A percentile compares a stretch with the other conserved stretches of the same genome.
Conservation (phyloP, 2,329 filamentous ascomycete genomes). For the Fusarium sp. region DNA sequence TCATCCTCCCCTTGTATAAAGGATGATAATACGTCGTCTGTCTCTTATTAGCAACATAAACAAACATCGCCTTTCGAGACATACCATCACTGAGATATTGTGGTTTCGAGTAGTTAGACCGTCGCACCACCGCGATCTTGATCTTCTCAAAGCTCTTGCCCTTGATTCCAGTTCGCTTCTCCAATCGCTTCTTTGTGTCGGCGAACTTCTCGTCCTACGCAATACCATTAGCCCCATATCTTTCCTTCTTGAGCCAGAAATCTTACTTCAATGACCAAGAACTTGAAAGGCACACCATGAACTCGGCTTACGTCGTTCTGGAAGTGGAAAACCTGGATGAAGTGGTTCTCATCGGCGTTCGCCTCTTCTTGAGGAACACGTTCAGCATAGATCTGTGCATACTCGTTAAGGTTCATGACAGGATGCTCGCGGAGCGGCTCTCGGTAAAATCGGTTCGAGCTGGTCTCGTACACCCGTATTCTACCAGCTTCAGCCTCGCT, state of each 20-base stretch:
- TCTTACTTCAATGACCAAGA: slow-evolving; percentile 83
- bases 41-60: slow-evolving; percentile 34
- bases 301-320: slow-evolving; percentile 87
- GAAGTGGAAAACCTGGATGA: slow-evolving; percentile 90
- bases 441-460: slow-evolving; percentile 85
- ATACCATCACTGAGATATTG: slow-evolving; percentile 88
- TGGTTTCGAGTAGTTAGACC: slow-evolving; percentile 79
- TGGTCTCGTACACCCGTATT: slow-evolving; percentile 85
- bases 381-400: slow-evolving; percentile 84
- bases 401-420: slow-evolving; percentile 89
- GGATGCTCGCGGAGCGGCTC: slow-evolving; percentile 77
- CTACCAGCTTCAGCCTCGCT: slow-evolving; percentile 77
- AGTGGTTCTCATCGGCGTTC: slow-evolving; percentile 66
- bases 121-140: slow-evolving; percentile 87
- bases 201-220: slow-evolving; percentile 82
- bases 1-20: slow-evolving; percentile 67
- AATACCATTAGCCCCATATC: slow-evolving; percentile 7
- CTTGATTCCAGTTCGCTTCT: slow-evolving; percentile 92
- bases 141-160: slow-evolving; percentile 99
- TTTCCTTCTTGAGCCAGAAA: not conserved
- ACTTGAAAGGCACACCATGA: slow-evolving; percentile 92
- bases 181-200: slow-evolving; percentile 94
- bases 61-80: not conserved
- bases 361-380: slow-evolving; percentile 79
- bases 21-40: slow-evolving; percentile 71